phyloP scores from a whole-genome alignment of 116 monocot species.

The Iris pallida region DNA sequence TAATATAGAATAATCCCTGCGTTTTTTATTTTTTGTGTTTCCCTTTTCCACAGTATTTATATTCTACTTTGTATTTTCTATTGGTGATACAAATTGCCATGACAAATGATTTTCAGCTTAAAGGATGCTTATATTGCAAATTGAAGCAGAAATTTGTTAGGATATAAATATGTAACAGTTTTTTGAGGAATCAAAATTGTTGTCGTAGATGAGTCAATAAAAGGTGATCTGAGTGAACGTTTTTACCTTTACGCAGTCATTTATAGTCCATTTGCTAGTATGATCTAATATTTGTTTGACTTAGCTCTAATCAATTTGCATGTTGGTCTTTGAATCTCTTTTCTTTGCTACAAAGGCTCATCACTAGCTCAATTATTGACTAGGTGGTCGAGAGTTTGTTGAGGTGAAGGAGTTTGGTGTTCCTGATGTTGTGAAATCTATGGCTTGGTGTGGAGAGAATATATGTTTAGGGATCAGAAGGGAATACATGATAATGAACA shows the following conservation, averaged over 20 bases:
- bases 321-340: not conserved
- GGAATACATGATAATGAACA: constrained; percentile 92
- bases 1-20: too few species aligned
- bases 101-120: too few species aligned
- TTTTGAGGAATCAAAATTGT: too few species aligned
- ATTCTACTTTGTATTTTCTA: too few species aligned
- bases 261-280: not conserved
- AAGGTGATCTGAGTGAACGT: not conserved
- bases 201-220: too few species aligned
- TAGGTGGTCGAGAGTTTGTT: constrained; percentile 93
- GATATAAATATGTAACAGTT: too few species aligned
- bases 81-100: too few species aligned
- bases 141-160: too few species aligned
- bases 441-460: constrained; percentile 99
- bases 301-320: not conserved
- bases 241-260: not conserved
- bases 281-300: not conserved
- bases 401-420: constrained; percentile 95
- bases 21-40: too few species aligned
- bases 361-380: constrained; percentile 3
- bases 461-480: constrained; percentile 88
- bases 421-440: constrained; percentile 78
- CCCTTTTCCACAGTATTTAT: too few species aligned
- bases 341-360: not conserved
- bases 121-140: too few species aligned